Evolutionary conservation across 441 rosid species (phyloP), one percentile per base, ranked within the genome.

Genomic region (Erysimum pusillum): DNA sequence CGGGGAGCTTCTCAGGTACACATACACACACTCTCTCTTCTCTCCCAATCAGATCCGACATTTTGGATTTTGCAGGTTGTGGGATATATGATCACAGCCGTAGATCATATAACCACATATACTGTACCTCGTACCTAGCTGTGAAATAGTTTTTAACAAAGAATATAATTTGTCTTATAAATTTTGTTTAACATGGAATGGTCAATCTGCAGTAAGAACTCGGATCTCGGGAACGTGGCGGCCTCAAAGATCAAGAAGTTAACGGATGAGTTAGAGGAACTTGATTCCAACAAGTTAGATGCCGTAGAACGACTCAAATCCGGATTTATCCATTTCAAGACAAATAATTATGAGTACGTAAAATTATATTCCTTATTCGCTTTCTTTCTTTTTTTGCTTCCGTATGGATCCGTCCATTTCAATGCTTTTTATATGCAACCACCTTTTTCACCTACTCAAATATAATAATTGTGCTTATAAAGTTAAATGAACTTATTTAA

Each of bases 1-100:
- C 53, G 79, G 84, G 22, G 84, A 87, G 83, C 90, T 93, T 76
- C 89, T 93, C 83, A 87, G 96, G 98, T 93, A 81, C 75, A 31
- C 17, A 45, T 59, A 35, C 32, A 42, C 70, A 15, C 28, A 0
- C 13, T 1, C 61, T 35, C 76, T 70, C 64, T 38, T 58, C 35
- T 39, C 44, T 58, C 32, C 35, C 48, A 4, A 34, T 77, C 28
- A 42, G 62, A 10, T 69, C 54, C 15, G 41, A 44, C 7, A 39
- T 10, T 39, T 22, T 20, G n/a, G 38, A 67, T n/a, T 54, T 15
- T 25, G 2, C 62, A 1, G 5, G 42, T 25, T 35, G 51, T 65
- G 44, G 51, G 68, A 56, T 22, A 22, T 22, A 22, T 60, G 75
- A 61, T 79, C 49, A 65, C 10, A 44, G 57, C 56, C 58, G 44